Conservation (phyloP, 1,284 basidiomycete genomes). For the Mrakiaceae sp. region DNA sequence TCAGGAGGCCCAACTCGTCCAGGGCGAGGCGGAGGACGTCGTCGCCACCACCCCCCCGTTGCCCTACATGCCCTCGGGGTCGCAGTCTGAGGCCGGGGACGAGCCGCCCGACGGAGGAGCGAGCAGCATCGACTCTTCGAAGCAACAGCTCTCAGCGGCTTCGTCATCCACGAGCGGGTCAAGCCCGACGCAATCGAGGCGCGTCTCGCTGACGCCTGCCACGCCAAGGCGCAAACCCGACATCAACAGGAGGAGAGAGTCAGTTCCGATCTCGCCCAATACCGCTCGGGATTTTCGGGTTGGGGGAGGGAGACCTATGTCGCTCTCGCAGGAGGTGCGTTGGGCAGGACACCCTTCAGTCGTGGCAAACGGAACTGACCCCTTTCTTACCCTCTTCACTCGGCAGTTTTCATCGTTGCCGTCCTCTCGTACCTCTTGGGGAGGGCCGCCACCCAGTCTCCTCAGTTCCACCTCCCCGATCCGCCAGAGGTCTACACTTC, state of each 20-base stretch:
- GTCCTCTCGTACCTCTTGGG: constrained; percentile 38
- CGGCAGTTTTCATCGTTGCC: constrained; percentile 83
- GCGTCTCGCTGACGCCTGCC: neutral
- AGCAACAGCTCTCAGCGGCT: no score
- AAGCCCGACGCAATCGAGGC: constrained; percentile 55
- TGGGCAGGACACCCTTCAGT: neutral
- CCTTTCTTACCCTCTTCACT: constrained; percentile 63
- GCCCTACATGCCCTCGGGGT: no score
- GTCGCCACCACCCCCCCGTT: no score
- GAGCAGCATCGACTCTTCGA: no score
- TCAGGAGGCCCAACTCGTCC: constrained; percentile 55
- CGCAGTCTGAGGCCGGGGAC: no score
- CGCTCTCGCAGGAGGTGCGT: constrained; percentile 16
- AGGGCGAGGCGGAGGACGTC: no score
- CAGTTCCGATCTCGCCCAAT: neutral
- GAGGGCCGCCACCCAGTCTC: constrained; percentile 21
- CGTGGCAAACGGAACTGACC: constrained; percentile 21
- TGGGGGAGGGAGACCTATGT: constrained; percentile 22
- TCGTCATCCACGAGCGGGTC: constrained; percentile 66
- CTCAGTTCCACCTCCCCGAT: constrained; percentile 25
- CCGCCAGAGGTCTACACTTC: constrained; percentile 24
- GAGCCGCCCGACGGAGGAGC: no score
- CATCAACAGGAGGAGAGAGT: neutral
- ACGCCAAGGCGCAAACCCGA: neutral
- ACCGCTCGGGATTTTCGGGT: constrained; percentile 29